Base-by-base conservation (phyloP, 2,329 filamentous ascomycete genomes). In the Hypoxylon sp. region DNA sequence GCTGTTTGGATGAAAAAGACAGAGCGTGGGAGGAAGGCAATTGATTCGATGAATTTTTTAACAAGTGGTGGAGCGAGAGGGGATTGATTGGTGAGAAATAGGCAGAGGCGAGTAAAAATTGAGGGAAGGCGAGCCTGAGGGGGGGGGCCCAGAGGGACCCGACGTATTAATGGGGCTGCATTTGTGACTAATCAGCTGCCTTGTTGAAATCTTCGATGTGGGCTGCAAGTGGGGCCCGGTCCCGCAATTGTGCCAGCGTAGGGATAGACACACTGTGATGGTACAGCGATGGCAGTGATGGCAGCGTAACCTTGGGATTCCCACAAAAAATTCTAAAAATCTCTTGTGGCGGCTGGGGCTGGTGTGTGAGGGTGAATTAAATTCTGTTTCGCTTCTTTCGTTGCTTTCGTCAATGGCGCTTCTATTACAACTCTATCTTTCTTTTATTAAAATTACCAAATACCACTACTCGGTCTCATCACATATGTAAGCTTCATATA, bases 21-120 rank as follows among this genome's bases (percentile, higher is more conserved):
- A 66, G 70, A 72, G 62, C 58, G 65, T 62, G 55, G 66, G 41
- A 65, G 66, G 63, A 62, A 58, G 65, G 72, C 73, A 73, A 76
- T 65, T 75, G 76, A 78, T 77, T 78, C 75, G 76, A 78, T 74
- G 72, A 63, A 71, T 72, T 73, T 71, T 74, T 66, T 51, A 68
- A 61, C 39, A 71, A 71, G 71, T 73, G 73, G 75, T 74, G 74
- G 75, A 76, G 71, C 75, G 60, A 76, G 73, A 73, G 70, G 69
- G 70, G 70, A 74, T 73, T 77, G 76, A 77, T 77, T 77, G 76
- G 75, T 74, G 74, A 76, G 68, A 76, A 77, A 73, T 71, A 71
- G 71, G 69, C 70, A 76, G 52, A 73, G 68, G 72, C 76, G 73
- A 77, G 73, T 76, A 70, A 76, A 75, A 75, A 73, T 71, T 61